Evolutionary conservation across 306 rosid species (phyloP).

Genomic region (Pterocarpus santalinus): DNA sequence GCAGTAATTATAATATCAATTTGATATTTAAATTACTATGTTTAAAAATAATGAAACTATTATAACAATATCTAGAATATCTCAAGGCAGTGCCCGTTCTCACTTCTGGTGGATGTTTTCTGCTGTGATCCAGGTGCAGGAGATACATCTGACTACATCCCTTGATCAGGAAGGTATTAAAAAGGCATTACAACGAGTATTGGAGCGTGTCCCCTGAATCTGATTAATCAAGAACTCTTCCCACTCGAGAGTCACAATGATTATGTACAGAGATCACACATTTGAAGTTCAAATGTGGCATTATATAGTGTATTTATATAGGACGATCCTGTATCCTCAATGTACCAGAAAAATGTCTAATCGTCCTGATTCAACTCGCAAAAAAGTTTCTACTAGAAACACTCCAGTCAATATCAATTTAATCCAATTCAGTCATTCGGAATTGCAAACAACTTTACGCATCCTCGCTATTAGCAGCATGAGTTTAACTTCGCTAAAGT

Average conservation of each 20-base stretch:
- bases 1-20: too few relatives aligned
- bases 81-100: neutral
- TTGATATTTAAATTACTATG: too few relatives aligned
- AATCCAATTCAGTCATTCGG: neutral
- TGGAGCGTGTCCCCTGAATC: slow-evolving; percentile 88
- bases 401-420: slow-evolving; percentile 10
- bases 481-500: too few relatives aligned
- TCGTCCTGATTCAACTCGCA: slow-evolving; percentile 16
- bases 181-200: slow-evolving; percentile 85
- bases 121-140: slow-evolving; percentile 72
- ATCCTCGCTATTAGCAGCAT: neutral
- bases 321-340: neutral
- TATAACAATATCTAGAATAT: too few relatives aligned
- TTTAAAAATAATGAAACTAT: too few relatives aligned
- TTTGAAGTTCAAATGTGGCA: neutral
- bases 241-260: neutral
- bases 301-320: neutral
- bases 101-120: neutral
- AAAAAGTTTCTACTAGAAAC: slow-evolving; percentile 2
- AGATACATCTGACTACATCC: slow-evolving; percentile 80
- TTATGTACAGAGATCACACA: slow-evolving; percentile 44
- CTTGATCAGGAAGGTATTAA: slow-evolving; percentile 95
- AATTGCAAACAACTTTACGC: neutral
- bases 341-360: neutral
- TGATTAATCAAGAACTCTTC: slow-evolving; percentile 14